These are phyloP conservation scores for Pleodorina starrii DNA, from an alignment of 139 green algal genomes.

Conservation along the genomic window DNA sequence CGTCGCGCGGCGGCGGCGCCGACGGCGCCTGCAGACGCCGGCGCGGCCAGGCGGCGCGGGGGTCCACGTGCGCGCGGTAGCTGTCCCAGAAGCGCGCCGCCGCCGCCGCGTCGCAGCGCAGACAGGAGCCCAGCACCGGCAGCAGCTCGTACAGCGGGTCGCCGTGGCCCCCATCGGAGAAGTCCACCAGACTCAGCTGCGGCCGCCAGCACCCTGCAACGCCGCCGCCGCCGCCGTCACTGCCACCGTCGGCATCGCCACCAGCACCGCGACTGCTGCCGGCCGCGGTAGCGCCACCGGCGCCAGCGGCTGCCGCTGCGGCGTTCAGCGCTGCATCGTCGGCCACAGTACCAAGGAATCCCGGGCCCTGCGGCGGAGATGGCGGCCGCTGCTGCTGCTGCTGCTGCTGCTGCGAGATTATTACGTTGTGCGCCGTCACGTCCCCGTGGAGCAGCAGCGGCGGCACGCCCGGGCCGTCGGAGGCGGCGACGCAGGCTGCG, in stretches of 20 bases:
- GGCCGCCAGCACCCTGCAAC: background rate
- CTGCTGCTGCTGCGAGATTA: background rate
- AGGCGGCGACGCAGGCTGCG: background rate
- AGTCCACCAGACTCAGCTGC: constrained; percentile 58
- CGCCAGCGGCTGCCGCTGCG: too few relatives aligned
- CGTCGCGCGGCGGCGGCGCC: background rate
- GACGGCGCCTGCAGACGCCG: background rate
- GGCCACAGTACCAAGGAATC: too few relatives aligned
- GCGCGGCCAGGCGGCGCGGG: background rate
- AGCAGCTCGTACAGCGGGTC: constrained; percentile 66
- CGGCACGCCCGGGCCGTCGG: background rate
- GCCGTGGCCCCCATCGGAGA: constrained; percentile 59
- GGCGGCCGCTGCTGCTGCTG: background rate
- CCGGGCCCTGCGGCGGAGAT: background rate
- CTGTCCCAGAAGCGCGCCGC: constrained; percentile 25
- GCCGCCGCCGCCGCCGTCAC: too few relatives aligned
- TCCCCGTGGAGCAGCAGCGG: constrained; percentile 45
- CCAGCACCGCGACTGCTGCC: background rate
- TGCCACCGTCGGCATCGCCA: background rate
- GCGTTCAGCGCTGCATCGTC: too few relatives aligned
- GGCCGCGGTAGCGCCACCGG: background rate
- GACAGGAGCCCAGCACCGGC: constrained; percentile 10
- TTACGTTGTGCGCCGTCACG: constrained; percentile 8
- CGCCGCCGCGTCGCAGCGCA: background rate
- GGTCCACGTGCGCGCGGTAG: constrained; percentile 1